Percentiles rank a stretch among this genome's conserved stretches.
Evolutionary conservation across 257 asterid species (phyloP).

Genomic region (Ilex asprella): DNA sequence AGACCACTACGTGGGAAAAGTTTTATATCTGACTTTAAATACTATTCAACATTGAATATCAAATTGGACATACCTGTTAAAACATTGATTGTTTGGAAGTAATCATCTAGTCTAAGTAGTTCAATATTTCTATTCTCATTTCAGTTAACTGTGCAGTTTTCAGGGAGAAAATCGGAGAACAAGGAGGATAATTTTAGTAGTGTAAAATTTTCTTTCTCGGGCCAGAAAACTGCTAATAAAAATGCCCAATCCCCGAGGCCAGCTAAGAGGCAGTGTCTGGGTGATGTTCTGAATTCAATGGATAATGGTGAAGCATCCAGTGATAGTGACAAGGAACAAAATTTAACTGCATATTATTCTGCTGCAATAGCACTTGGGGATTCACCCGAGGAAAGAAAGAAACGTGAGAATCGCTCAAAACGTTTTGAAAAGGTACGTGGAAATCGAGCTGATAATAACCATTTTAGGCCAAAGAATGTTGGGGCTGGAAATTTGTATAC

Average conservation of each 20-base stretch:
- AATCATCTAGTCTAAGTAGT: no score
- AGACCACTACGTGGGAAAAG: no score
- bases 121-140: neutral
- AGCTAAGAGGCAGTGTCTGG: constrained; percentile 78
- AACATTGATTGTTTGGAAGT: no score
- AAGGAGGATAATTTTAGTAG: constrained; percentile 34
- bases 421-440: constrained; percentile 88
- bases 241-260: constrained; percentile 38
- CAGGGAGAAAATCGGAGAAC: constrained; percentile 55
- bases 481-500: constrained; percentile 48
- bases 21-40: no score
- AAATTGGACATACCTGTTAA: no score
- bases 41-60: no score
- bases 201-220: constrained; percentile 43
- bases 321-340: constrained; percentile 82
- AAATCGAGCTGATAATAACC: constrained; percentile 38
- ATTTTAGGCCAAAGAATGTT: constrained; percentile 35
- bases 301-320: constrained; percentile 66
- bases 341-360: constrained; percentile 61
- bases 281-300: constrained; percentile 38
- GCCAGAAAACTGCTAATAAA: constrained; percentile 39
- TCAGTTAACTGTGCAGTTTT: constrained; percentile 42
- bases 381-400: constrained; percentile 81
- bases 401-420: constrained; percentile 86
- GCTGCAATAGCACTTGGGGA: constrained; percentile 68